Conservation (phyloP, 73 alveolate genomes). For the Durusdinium trenchii region DNA sequence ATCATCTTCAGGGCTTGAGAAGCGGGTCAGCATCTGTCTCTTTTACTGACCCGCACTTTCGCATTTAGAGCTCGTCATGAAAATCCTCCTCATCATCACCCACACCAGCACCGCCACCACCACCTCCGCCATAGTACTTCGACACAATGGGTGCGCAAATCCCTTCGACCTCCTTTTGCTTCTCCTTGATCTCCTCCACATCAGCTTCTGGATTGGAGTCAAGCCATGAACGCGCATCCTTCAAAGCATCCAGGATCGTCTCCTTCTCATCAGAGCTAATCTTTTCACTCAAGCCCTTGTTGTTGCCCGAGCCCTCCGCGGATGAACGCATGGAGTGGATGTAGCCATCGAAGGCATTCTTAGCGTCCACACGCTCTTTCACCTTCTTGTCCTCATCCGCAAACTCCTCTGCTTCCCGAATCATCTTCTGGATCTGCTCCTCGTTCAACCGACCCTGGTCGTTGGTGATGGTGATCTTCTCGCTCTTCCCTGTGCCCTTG, state of each 20-base stretch:
- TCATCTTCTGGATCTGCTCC: constrained; percentile 56
- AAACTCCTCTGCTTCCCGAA: constrained; percentile 61
- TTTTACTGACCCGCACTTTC: no score
- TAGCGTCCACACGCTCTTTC: constrained; percentile 70
- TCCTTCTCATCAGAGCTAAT: constrained; percentile 33
- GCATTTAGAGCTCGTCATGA: constrained; percentile 78
- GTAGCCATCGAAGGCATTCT: constrained; percentile 45
- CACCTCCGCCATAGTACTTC: constrained; percentile 38
- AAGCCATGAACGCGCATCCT: constrained; percentile 39
- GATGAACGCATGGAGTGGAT: constrained; percentile 37
- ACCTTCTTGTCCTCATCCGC: constrained; percentile 56
- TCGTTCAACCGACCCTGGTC: constrained; percentile 97
- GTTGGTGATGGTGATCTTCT: constrained; percentile 98
- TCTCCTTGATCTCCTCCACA: constrained; percentile 36
- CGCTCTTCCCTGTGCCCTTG: constrained; percentile 98
- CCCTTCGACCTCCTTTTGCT: constrained; percentile 73
- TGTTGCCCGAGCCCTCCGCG: background rate
- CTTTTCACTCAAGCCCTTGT: constrained; percentile 33
- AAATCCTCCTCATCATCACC: constrained; percentile 52
- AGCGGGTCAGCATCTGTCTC: no score
- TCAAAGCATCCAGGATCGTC: constrained; percentile 35
- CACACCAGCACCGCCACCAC: background rate
- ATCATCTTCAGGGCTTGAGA: no score
- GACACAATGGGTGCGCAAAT: constrained; percentile 67
- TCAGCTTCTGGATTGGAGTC: constrained; percentile 82